Evolutionary conservation across 768 basidiomycete species (phyloP).

Genomic region (Mycena haematopus): DNA sequence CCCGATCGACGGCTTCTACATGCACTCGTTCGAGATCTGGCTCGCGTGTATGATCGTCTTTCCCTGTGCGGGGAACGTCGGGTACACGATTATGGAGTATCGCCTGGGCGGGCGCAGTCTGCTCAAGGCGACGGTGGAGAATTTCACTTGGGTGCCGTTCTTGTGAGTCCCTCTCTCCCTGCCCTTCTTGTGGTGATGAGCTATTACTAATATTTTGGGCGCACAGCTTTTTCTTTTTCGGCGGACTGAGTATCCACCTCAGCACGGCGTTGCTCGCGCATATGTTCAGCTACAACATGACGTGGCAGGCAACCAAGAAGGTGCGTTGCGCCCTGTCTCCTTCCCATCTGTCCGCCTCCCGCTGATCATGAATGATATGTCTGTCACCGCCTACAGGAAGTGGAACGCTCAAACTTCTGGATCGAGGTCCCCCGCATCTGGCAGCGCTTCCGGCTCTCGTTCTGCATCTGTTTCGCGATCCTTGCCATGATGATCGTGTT

Average conservation of each 20-base stretch:
- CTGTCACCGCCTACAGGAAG: constrained; percentile 59
- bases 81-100: constrained; percentile 73
- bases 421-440: constrained; percentile 86
- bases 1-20: constrained; percentile 71
- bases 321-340: constrained; percentile 29
- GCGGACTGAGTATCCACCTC: constrained; percentile 76
- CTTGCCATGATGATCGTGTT: constrained; percentile 66
- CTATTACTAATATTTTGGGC: background rate
- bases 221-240: constrained; percentile 78
- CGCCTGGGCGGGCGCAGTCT: constrained; percentile 65
- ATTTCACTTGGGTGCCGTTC: constrained; percentile 72
- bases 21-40: constrained; percentile 77
- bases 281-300: constrained; percentile 77
- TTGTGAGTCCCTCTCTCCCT: constrained; percentile 57
- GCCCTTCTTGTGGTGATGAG: too few relatives aligned
- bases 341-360: background rate
- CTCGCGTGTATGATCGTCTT: constrained; percentile 75
- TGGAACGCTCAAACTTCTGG: constrained; percentile 90
- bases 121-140: constrained; percentile 59
- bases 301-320: constrained; percentile 82
- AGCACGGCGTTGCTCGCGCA: constrained; percentile 69
- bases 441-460: constrained; percentile 75
- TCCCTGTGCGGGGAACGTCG: constrained; percentile 72
- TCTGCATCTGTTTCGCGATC: constrained; percentile 57
- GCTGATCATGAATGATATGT: background rate